Evolutionary conservation across 495 filamentous ascomycete genomes (phyloP).

Genomic region (Trichoderma asperelloides): DNA sequence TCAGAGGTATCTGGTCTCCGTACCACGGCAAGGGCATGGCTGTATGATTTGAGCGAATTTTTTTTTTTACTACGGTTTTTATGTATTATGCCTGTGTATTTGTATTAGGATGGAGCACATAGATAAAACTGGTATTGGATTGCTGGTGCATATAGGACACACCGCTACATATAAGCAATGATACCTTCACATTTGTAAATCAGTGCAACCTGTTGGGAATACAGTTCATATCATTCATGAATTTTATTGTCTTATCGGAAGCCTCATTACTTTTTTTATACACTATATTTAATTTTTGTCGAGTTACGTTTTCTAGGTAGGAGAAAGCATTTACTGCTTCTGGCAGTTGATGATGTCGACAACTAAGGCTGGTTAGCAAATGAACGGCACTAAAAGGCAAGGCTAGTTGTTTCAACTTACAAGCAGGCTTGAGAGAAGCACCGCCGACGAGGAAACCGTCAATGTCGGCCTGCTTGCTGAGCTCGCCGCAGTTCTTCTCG

Average conservation of each 20-base stretch:
- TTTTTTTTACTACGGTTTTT: neutral
- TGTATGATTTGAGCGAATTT: conserved; percentile 22
- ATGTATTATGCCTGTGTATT: conserved; percentile 4
- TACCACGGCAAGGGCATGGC: conserved; percentile 61
- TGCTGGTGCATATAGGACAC: conserved; percentile 8
- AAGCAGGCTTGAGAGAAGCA: conserved; percentile 96
- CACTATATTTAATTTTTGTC: neutral
- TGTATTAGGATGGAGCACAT: conserved; percentile 10
- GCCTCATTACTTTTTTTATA: neutral
- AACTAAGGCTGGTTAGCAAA: conserved; percentile 33
- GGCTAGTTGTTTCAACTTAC: conserved; percentile 42
- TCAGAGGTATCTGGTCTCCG: conserved; percentile 90
- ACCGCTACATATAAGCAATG: conserved; percentile 11
- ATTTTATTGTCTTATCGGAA: neutral
- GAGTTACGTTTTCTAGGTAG: neutral
- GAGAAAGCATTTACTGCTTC: conserved; percentile 8
- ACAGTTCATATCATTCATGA: neutral
- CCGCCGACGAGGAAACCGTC: conserved; percentile 98
- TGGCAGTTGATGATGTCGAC: conserved; percentile 54
- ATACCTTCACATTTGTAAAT: neutral
- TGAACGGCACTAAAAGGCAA: no score
- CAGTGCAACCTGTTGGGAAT: neutral
- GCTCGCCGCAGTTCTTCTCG: conserved; percentile 95
- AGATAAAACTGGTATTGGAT: neutral
- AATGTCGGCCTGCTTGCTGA: conserved; percentile 85